Base-by-base conservation (phyloP, 805 yeast genomes). In the Lipomyces anomalus region DNA sequence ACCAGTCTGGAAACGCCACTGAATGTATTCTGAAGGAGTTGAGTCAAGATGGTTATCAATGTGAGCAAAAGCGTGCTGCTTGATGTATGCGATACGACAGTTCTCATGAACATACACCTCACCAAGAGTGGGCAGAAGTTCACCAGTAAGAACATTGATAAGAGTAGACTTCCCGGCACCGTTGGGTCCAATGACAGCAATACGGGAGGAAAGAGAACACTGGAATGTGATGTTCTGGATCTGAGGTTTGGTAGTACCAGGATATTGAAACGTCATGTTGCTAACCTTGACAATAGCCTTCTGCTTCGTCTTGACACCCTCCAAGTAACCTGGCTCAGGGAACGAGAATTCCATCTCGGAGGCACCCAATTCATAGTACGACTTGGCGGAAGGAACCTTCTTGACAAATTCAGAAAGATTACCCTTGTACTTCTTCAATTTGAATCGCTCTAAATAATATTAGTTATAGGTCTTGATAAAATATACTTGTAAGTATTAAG, bases 1-100 rank as follows among this genome's bases (percentile, higher is more conserved):
- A 89, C 98, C 98, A 70, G 98, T 92, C 80, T 92, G 98, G 97
- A 90, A 92, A 84, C 98, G 92, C 98, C 98, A 92, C 79, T 92
- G 98, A 65, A 92, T 92, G 79, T 92, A 92, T 80, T 92, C 98
- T 67, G 97, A 88, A 69, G 98, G 98, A 68, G 99, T 92, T 82
- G 84, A 86, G 82, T 92, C 99, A 72, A 90, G 80, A 72, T 92
- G 98, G 70, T 84, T 80, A 75, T 94, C 99, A 67, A 92, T 90
- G 75, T 92, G 98, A 59, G 97, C 97, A 70, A 92, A 92, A 73
- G 98, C 98, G 74, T 94, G 98, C 79, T 92, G 99, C 79, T 92
- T 92, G 67, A 92, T 89, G 92, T 92, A 92, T 68, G 97, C 99
- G 67, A 92, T 92, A 84, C 98, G 95, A 80, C 95, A 84, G 76